Base-by-base conservation (phyloP, 345 rosid genomes). In the Populus tremula region DNA sequence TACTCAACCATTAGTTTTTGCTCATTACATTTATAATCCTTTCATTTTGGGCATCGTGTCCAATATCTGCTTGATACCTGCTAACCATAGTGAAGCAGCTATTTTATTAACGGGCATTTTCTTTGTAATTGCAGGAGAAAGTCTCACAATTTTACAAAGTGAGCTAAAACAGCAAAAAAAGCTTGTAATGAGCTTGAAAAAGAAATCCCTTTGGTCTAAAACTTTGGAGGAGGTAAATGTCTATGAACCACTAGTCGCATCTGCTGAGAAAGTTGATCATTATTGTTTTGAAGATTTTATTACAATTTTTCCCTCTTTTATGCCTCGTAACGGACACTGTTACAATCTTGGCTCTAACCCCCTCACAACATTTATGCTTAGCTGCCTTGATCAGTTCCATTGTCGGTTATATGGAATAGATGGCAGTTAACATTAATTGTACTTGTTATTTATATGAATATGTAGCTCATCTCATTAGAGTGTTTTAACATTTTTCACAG, bases 131-230 rank as follows among this genome's bases (percentile, higher is more conserved):
- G 88, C 77, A 92, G 97, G 96, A 82, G 97, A 91, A 77, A 80
- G 84, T 85, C 83, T 92, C 77, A 65, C 64, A 41, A 82, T 87
- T 72, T 86, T 96, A 79, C 95, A 83, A 13, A 82, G 81, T 80
- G 97, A 93, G 84, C 85, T 96, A 38, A 92, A 88, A 86, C 84
- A 86, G 74, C 96, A 91, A 83, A 87, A 75, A 79, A 93, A 92
- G 85, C 80, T 85, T 62, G 98, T 92, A 53, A 85, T 78, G 82
- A 87, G 85, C 86, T 90, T 93, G 86, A 82, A 86, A 83, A 92
- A 88, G 92, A 96, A 88, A 84, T 93, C 99, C 17, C 94, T 93
- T 31, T 96, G 99, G 99, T 91, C 97, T 18, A 88, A 82, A 79
- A 90, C 75, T 82, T 83, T 89, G 79, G 96, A 89, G 82, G 97